Evolutionary conservation across 345 rosid genomes (phyloP), one percentile per base, ranked within the genome.

Genomic region (Gossypium bickii): DNA sequence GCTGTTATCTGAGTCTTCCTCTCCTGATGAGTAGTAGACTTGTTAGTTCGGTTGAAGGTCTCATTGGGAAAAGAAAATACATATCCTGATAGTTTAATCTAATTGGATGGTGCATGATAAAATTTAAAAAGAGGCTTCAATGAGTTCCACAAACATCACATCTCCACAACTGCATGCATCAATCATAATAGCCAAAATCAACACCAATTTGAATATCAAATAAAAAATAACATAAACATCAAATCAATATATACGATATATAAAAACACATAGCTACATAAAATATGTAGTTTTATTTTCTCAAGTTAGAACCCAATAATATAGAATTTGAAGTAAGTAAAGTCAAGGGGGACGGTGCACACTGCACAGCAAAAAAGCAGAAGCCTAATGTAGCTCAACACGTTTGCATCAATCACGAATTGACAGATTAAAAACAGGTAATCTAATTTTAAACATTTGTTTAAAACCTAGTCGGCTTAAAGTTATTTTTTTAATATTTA

Each of bases 301-400:
- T 44, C 51, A 18, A 66, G n/a, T 44, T 9, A 65, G 45, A 0
- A 17, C 15, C 16, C 53, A 45, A 66, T 2, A 18, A 65, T 43
- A 12, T 18, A 4, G 11, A n/a, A 43, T 65, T 11, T 44, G 13
- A 13, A 25, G 41, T 4, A 25, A 24, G 13, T 24, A 52, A 67
- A 67, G 71, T 67, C 57, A 67, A 67, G 71, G 41, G 20, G 57
- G 71, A 48, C 43, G 57, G 70, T 44, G 52, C 17, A 66, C 65
- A 13, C 41, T 0, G 65, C 41, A 34, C 41, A 34, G 41, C 41
- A 6, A 6, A 27, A 1, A 27, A 47, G 15, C 48, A 38, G 48
- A 17, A 15, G 12, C 20, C 56, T 67, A 17, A 24, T 1, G 4
- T 49, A 67, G 20, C 43, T 12, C 12, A 24, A 48, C 71, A 67